Evolutionary conservation across 2,329 filamentous ascomycete genomes (phyloP).

Genomic region (Beauveria sp.): DNA sequence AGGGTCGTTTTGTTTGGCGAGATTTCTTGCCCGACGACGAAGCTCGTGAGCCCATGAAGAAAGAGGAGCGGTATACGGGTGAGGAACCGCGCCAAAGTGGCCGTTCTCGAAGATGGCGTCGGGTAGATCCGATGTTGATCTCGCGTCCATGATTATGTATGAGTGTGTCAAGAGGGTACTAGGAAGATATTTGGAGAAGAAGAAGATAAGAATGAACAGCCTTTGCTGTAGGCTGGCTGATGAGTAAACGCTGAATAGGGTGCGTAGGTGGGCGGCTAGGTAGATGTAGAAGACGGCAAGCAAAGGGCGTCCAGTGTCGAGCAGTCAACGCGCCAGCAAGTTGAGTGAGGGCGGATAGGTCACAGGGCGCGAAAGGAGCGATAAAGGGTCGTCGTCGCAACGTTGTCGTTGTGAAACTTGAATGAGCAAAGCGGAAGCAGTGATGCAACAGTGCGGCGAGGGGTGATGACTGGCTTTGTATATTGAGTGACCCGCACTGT

Average conservation of each 20-base stretch:
- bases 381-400: background rate
- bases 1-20: background rate
- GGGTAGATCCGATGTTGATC: background rate
- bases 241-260: background rate
- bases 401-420: background rate
- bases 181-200: background rate
- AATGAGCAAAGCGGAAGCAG: background rate
- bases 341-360: background rate
- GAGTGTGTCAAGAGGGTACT: background rate
- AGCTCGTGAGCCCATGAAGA: background rate
- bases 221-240: background rate
- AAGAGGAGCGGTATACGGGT: background rate
- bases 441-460: background rate
- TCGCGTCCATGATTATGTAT: constrained; percentile 1
- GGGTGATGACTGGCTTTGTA: background rate
- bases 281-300: background rate
- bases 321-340: background rate
- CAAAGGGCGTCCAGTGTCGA: constrained; percentile 2
- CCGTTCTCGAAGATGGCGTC: background rate
- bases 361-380: constrained; percentile 1
- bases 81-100: background rate
- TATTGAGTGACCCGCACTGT: background rate
- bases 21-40: background rate
- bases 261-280: constrained; percentile 1
- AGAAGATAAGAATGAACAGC: background rate